These are phyloP conservation scores for Hypomyces rosellus DNA, from an alignment of 2,329 filamentous ascomycete species.

Conservation along the genomic window DNA sequence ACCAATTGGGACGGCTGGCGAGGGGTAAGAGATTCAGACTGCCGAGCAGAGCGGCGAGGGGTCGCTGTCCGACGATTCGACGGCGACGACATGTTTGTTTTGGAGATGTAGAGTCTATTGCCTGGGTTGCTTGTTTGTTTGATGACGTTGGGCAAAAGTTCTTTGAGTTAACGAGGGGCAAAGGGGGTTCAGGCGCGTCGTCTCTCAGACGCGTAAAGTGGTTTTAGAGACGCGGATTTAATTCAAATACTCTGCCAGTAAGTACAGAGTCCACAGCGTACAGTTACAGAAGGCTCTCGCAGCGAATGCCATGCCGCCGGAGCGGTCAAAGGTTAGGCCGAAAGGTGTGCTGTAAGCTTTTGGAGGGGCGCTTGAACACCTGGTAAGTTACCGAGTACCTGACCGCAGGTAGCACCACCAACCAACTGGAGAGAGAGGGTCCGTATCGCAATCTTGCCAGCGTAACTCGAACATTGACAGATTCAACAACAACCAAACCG, in stretches of 20 bases:
- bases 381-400: conserved; percentile 1
- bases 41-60: conserved; percentile 37
- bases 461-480: not conserved
- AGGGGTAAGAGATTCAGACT: conserved; percentile 35
- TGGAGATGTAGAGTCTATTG: not conserved
- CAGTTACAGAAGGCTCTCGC: not conserved
- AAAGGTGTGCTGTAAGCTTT: conserved; percentile 18
- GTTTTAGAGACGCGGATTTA: conserved; percentile 17
- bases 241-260: no score
- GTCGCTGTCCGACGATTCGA: conserved; percentile 41
- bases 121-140: conserved; percentile 12
- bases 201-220: conserved; percentile 35
- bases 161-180: conserved; percentile 18
- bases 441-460: not conserved
- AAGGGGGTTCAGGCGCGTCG: conserved; percentile 19
- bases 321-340: conserved; percentile 28
- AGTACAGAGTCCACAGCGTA: not conserved
- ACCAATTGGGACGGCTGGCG: conserved; percentile 48
- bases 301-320: conserved; percentile 17
- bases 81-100: conserved; percentile 38
- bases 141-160: conserved; percentile 13
- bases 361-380: conserved; percentile 24
- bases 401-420: not conserved
- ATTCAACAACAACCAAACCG: conserved; percentile 8
- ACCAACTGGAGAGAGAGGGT: not conserved